A percentile compares a stretch with the other conserved stretches of the same genome.
Conservation (phyloP, 2,329 filamentous ascomycete species). For the Metarhizium humberi region DNA sequence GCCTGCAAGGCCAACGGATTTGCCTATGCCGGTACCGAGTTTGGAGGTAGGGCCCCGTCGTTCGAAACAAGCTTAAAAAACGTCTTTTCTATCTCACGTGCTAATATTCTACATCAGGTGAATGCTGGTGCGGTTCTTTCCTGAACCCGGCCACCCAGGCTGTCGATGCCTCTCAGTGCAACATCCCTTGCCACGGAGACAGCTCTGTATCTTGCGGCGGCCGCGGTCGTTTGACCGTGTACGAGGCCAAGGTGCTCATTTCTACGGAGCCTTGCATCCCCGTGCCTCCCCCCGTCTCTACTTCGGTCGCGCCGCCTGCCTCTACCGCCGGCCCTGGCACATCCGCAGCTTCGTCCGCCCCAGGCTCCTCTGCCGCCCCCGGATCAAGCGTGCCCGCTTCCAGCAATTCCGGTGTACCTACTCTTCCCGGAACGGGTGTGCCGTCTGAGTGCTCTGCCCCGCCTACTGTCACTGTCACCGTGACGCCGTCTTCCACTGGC, state of each 20-base stretch:
- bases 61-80: not conserved
- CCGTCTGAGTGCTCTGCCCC: not conserved
- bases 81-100: no score
- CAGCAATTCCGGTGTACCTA: no score
- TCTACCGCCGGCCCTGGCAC: not conserved
- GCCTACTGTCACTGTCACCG: not conserved
- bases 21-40: conserved; percentile 40
- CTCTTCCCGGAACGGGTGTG: no score
- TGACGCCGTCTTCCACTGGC: not conserved
- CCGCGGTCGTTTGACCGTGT: conserved; percentile 30
- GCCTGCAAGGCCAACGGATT: conserved; percentile 35
- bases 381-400: no score
- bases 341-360: not conserved
- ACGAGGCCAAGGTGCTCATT: conserved; percentile 37
- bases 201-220: conserved; percentile 33
- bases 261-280: conserved; percentile 36
- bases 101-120: conserved; percentile 5
- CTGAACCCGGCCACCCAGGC: conserved; percentile 35
- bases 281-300: not conserved
- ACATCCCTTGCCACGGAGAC: conserved; percentile 42
- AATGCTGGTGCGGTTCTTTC: conserved; percentile 43
- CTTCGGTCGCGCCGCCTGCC: not conserved
- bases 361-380: not conserved
- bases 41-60: conserved; percentile 18
- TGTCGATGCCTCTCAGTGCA: conserved; percentile 32